A percentile compares a stretch with the other conserved stretches of the same genome.
Conservation (phyloP, 441 rosid species). For the Gossypium laxum region DNA sequence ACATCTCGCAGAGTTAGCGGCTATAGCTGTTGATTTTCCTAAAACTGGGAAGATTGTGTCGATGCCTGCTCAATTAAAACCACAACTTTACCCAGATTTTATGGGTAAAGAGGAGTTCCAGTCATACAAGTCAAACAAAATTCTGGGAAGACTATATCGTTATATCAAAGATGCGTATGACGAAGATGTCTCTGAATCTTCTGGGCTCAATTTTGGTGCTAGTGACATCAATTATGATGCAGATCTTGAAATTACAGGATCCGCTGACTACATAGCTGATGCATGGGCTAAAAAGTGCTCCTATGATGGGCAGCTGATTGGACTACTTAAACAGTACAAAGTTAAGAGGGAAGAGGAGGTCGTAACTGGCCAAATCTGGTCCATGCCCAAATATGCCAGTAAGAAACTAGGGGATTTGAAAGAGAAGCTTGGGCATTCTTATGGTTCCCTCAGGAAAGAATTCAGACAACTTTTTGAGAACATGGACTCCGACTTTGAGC, state of each 20-base stretch:
- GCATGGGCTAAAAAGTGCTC: constrained; percentile 76
- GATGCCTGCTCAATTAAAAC: constrained; percentile 60
- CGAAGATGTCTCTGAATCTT: constrained; percentile 34
- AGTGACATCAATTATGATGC: constrained; percentile 49
- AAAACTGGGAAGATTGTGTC: constrained; percentile 72
- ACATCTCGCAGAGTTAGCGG: constrained; percentile 67
- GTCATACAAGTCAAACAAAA: constrained; percentile 57
- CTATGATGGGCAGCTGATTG: constrained; percentile 57
- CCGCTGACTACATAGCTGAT: constrained; percentile 41
- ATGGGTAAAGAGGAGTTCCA: constrained; percentile 70
- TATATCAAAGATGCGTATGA: constrained; percentile 46
- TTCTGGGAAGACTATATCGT: constrained; percentile 73
- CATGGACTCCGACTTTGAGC: constrained; percentile 31
- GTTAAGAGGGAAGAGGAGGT: constrained; percentile 80
- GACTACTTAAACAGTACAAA: constrained; percentile 67
- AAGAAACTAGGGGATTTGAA: constrained; percentile 61
- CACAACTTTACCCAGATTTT: constrained; percentile 73
- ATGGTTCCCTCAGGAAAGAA: constrained; percentile 54
- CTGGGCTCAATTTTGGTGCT: constrained; percentile 27
- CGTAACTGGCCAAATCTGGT: constrained; percentile 88
- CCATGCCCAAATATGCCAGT: constrained; percentile 62
- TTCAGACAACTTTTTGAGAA: constrained; percentile 51
- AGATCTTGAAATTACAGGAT: constrained; percentile 50
- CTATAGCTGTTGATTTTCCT: constrained; percentile 84
- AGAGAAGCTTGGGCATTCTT: constrained; percentile 67